Base-by-base conservation (phyloP, 257 asterid genomes). In the Nicotiana paniculata region DNA sequence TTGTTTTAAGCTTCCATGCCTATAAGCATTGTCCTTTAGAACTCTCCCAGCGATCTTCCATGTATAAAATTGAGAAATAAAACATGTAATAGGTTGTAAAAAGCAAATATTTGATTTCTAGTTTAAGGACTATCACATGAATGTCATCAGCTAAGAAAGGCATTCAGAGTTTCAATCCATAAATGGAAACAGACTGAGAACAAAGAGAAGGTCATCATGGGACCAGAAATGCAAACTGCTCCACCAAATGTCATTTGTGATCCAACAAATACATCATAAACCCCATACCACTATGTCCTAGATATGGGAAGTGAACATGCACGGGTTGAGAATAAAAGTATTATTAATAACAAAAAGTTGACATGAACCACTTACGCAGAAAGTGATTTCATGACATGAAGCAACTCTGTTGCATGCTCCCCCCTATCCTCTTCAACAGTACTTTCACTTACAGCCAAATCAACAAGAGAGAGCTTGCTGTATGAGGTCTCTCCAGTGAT, bases 371-470 rank as follows among this genome's bases (percentile, higher is more conserved):
- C 98, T 83, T 93, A 96, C 99, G 97, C 95, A 24, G 98, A 94
- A 82, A 93, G 93, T 48, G 98, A 96, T 83, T 92, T 96, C 93
- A 94, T 86, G 84, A 90, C 98, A 89, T 96, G 98, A 93, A 96
- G 91, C 89, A 93, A 85, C 66, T 91, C 97, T 32, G 98, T 95
- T 53, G 93, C 97, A 43, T 84, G 97, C 80, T 90, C 93, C 69
- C 97, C 97, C 64, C 87, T 82, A 83, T 93, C 97, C 79, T 94
- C 95, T 77, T 92, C 97, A 39, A 82, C 87, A 70, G 66, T 82
- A 81, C 89, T 88, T 79, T 90, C 97, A 84, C 97, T 93, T 89
- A 96, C 99, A 87, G 99, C 98, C 92, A 96, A 91, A 88, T 96
- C 99, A 86, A 93, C 90, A 57, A 96, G 92, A 86, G 97, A 90